phyloP scores from a whole-genome alignment of 2,329 filamentous ascomycete species.

The Fusarium udum region DNA sequence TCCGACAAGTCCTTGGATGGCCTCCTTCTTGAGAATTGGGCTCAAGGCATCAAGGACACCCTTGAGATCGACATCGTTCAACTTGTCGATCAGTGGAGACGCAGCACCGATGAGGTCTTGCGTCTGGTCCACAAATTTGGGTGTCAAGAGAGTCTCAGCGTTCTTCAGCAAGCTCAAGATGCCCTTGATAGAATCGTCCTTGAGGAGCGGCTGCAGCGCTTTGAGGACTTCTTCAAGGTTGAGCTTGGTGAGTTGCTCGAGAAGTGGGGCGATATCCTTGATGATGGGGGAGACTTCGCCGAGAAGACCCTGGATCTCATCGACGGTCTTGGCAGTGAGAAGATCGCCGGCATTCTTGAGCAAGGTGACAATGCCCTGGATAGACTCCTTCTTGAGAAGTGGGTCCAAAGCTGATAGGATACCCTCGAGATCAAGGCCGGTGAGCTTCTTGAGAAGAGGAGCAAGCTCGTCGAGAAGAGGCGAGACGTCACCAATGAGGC shows the following conservation, averaged over 20 bases:
- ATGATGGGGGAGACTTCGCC: constrained; percentile 47
- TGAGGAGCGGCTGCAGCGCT: constrained; percentile 50
- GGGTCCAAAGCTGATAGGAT: constrained; percentile 44
- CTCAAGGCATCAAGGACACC: constrained; percentile 10
- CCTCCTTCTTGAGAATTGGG: constrained; percentile 13
- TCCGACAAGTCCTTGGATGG: constrained; percentile 3
- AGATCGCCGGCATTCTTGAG: constrained; percentile 41
- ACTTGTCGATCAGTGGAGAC: constrained; percentile 13
- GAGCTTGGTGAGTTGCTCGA: constrained; percentile 45
- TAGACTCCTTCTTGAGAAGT: constrained; percentile 42
- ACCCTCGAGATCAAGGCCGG: constrained; percentile 46
- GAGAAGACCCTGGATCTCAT: constrained; percentile 47
- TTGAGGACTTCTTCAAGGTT: constrained; percentile 47
- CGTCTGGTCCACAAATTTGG: constrained; percentile 37
- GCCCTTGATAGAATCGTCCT: constrained; percentile 28
- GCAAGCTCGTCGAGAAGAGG: constrained; percentile 46
- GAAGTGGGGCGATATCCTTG: constrained; percentile 32
- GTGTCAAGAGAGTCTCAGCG: constrained; percentile 43
- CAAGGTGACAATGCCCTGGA: constrained; percentile 39
- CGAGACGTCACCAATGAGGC: constrained; percentile 41
- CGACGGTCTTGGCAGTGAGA: constrained; percentile 34
- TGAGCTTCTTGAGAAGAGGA: constrained; percentile 46
- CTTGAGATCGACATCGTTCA: constrained; percentile 17
- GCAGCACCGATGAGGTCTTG: constrained; percentile 30
- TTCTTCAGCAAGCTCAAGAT: constrained; percentile 46